Evolutionary conservation across 192 early-diverging fungal genomes (phyloP).

Genomic region (Backusella parvicylindrica): DNA sequence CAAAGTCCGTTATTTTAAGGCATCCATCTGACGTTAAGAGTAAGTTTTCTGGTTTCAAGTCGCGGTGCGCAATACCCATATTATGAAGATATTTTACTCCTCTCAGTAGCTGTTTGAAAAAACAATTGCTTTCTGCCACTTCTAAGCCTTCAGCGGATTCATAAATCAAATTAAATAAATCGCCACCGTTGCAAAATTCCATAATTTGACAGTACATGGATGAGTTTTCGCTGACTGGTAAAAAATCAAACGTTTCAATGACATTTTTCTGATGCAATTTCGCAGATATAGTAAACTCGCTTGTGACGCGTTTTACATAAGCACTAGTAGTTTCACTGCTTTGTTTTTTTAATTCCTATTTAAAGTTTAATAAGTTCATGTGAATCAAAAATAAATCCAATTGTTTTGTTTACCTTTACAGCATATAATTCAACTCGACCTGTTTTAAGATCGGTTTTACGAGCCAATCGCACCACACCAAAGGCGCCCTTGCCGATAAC

Average conservation of each 20-base stretch:
- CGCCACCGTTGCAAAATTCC: slow-evolving; percentile 82
- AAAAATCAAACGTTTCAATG: slow-evolving; percentile 74
- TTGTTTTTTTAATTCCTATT: slow-evolving; percentile 81
- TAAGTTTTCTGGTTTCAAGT: slow-evolving; percentile 86
- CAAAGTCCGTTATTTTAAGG: slow-evolving; percentile 87
- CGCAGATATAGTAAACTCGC: slow-evolving; percentile 83
- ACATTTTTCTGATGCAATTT: slow-evolving; percentile 74
- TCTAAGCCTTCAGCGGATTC: slow-evolving; percentile 57
- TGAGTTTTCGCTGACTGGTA: slow-evolving; percentile 62
- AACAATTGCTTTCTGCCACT: slow-evolving; percentile 48
- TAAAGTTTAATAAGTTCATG: not conserved
- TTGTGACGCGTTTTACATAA: slow-evolving; percentile 53
- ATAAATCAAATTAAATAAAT: slow-evolving; percentile 69
- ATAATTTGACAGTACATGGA: slow-evolving; percentile 66
- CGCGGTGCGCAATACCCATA: slow-evolving; percentile 77
- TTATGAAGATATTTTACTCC: slow-evolving; percentile 81
- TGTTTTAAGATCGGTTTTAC: slow-evolving; percentile 39
- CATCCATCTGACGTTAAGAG: slow-evolving; percentile 58
- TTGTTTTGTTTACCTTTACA: slow-evolving; percentile 35
- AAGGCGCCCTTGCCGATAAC: slow-evolving; percentile 44
- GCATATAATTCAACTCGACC: slow-evolving; percentile 37
- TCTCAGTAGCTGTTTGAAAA: slow-evolving; percentile 71
- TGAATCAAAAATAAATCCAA: not conserved
- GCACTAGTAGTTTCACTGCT: slow-evolving; percentile 41
- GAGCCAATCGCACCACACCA: slow-evolving; percentile 40